phyloP scores from a whole-genome alignment of 2,329 filamentous ascomycete species.

The Parafenestella ontariensis region DNA sequence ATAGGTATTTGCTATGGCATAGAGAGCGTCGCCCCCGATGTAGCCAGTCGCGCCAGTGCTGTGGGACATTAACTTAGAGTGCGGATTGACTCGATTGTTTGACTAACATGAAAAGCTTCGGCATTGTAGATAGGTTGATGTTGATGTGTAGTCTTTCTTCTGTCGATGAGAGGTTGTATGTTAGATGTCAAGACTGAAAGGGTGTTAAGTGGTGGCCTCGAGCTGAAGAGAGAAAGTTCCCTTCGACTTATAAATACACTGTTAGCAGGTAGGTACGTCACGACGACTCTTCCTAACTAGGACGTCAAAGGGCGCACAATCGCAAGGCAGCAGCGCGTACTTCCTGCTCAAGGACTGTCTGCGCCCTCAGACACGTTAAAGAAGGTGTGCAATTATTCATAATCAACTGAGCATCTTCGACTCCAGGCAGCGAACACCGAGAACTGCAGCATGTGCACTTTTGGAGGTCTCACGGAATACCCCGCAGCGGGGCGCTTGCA shows the following conservation, averaged over 20 bases:
- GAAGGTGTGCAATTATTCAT: no score
- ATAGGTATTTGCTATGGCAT: constrained; percentile 51
- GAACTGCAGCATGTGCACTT: no score
- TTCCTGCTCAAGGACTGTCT: no score
- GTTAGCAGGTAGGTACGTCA: constrained; percentile 13
- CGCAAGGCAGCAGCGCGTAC: background rate
- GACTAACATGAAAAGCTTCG: constrained; percentile 39
- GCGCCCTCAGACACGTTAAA: no score
- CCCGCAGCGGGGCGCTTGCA: background rate
- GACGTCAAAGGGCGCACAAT: background rate
- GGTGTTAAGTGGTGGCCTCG: background rate
- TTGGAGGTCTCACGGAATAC: background rate
- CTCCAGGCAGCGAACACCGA: no score
- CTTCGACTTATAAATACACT: background rate
- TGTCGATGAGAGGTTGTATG: background rate
- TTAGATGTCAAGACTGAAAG: background rate
- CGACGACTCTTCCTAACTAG: background rate
- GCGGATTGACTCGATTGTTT: background rate
- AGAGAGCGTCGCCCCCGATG: constrained; percentile 41
- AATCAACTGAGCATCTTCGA: no score
- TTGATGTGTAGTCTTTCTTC: background rate
- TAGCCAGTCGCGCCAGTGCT: constrained; percentile 45
- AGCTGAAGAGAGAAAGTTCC: background rate
- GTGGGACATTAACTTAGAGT: constrained; percentile 1
- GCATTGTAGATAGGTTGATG: constrained; percentile 17